Evolutionary conservation across 83 land plant genomes (phyloP).

Genomic region (Picea abies): DNA sequence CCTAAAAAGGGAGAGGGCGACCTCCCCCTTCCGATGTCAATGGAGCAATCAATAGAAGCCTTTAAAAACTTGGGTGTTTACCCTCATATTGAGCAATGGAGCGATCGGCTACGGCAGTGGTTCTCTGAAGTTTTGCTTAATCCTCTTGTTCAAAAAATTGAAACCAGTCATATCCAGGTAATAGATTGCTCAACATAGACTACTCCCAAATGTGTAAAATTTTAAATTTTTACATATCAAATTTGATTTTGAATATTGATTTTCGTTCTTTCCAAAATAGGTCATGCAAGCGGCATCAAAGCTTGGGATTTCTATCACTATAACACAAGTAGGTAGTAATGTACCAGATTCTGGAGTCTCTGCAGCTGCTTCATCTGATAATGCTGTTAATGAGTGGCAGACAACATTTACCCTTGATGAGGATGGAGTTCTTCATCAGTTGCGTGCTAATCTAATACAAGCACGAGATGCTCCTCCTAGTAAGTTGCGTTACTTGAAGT

Average conservation of each 20-base stretch:
- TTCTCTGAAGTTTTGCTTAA: conserved; percentile 82
- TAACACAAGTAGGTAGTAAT: conserved; percentile 80
- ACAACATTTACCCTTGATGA: conserved; percentile 79
- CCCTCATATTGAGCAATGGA: conserved; percentile 95
- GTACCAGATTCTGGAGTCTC: conserved; percentile 31
- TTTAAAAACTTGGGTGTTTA: conserved; percentile 77
- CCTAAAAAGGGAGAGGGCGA: conserved; percentile 97
- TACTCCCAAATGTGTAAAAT: neutral
- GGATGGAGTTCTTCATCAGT: conserved; percentile 89
- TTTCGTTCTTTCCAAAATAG: conserved; percentile 31
- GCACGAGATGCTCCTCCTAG: conserved; percentile 77
- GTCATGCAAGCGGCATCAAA: conserved; percentile 90
- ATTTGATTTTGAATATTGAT: neutral
- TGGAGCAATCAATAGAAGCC: conserved; percentile 75
- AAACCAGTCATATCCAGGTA: conserved; percentile 91
- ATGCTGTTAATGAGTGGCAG: conserved; percentile 78
- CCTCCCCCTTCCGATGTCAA: conserved; percentile 78
- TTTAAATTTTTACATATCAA: neutral
- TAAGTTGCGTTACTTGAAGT: conserved; percentile 28
- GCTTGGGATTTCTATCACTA: conserved; percentile 63
- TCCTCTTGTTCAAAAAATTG: conserved; percentile 85
- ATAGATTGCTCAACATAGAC: neutral
- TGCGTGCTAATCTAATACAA: conserved; percentile 80
- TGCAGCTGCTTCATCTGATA: conserved; percentile 33
- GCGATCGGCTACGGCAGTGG: conserved; percentile 96